Base-by-base conservation (phyloP, 257 asterid genomes). In the Ballota nigra region DNA sequence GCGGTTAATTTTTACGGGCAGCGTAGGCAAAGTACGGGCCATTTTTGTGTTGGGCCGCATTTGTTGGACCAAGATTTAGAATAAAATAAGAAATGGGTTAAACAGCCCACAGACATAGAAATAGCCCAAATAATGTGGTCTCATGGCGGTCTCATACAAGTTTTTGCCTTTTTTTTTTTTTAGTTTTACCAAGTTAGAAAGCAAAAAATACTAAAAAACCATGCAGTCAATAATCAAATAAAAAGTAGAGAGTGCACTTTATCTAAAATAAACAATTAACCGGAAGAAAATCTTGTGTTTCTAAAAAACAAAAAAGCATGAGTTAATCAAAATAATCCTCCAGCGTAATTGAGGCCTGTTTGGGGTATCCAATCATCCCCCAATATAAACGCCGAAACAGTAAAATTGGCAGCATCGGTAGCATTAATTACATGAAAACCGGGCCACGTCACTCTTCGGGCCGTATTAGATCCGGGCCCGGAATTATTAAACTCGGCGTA, bases 301-400 rank as follows among this genome's bases (percentile, higher is more conserved):
- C 3, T 26, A 26, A 12, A 63, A 24, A 19, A 41, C 6, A 43
- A 29, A 26, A 0, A 8, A 62, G 0, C 1, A 55, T 16, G 6
- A 52, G 15, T 15, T 7, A 45, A 60, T 77, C 47, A 79, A 18
- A 66, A 5, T 28, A 90, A 72, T 0, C 89, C 91, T 19, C 71
- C 57, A 0, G 71, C 18, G 31, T 75, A 91, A n/a, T 88, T 81
- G 24, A 81, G 77, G 3, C 96, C 92, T 0, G 89, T 78, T 18
- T 22, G 70, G 0, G 89, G 87, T 47, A 92, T 58, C 98, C 98
- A 92, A 53, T 8, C 78, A 77, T 87, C 87, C 16, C 97, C 97
- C 0, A 49, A 0, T 36, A 89, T 20, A 71, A 87, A 89, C 5
- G 52, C 83, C 3, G 80, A 45, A 0, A 86, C 92, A 0, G 95